Evolutionary conservation across 2,329 filamentous ascomycete genomes (phyloP), one percentile per base, ranked within the genome.

Genomic region (Sclerotinia subarctica): DNA sequence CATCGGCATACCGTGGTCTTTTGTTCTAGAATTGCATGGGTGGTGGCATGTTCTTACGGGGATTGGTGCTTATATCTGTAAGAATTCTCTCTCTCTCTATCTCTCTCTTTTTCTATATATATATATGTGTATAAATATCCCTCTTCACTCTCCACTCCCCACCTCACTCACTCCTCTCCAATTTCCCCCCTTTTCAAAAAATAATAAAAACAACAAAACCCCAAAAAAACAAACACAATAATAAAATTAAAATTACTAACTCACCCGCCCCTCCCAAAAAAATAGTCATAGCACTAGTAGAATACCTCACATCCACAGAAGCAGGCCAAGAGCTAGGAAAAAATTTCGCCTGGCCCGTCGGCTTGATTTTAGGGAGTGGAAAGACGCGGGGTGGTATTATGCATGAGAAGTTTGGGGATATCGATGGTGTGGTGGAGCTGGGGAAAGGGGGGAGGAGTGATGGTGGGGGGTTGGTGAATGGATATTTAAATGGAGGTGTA

Each of bases 1-100:
- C 0, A 71, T 88, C 2, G 86, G 86, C 0, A 74, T 86, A 54
- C 86, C 86, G 0, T 85, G 80, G 81, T 83, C 82, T 1, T 86
- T 84, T 75, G 46, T 85, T 0, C 74, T 88, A 5, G 86, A 88
- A 76, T 73, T 88, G 19, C 86, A 88, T 72, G 86, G 85, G 0
- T 88, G 86, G 86, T 89, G 86, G 86, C 86, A 89, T 72, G 77
- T 88, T 21, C 77, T 87, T 35, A 89, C 86, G 0, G 86, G 84
- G 0, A 78, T 85, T 26, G 82, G 84, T 0, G 85, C 85, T 53
- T 77, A 77, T 71, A 76, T 76, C 21, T 76, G 74, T 76, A 68
- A 13, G 73, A 42, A 15, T 15, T 74, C 53, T 35, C 35, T 35
- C 32, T 35, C 7, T 35, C 32, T 35, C 7, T 35, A 51, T 35